Base-by-base conservation (phyloP, 2,329 filamentous ascomycete genomes). In the Thielaviopsis cerberus region DNA sequence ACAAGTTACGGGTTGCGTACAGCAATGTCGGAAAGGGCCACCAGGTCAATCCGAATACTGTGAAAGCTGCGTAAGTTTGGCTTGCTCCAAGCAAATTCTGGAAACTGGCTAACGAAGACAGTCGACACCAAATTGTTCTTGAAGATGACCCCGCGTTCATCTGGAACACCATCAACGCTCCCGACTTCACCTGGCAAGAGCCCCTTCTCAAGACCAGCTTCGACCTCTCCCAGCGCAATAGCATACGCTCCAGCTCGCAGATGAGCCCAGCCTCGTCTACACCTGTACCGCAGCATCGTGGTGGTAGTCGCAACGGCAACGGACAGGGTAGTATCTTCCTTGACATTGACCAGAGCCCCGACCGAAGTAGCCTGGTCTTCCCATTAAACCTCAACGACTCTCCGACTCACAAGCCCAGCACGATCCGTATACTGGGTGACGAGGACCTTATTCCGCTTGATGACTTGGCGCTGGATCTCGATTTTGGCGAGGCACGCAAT, bases 121-220 rank as follows among this genome's bases (percentile, higher is more conserved):
- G 88, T 64, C 81, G 79, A 4, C 81, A 86, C 24, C 83, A 90
- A 63, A 81, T 96, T 58, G 73, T 88, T 2, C 74, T 97, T 1
- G 74, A 79, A 57, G 88, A 97, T 65, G 91, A 97, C 65, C 88
- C 89, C 0, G 76, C 80, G 50, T 96, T 97, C 66, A 70, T 86
- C 10, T 82, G 84, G 0, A 80, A 84, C 51, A 74, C 82, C 34
- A 57, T 62, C 48, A 72, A 74, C 34, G 72, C 88, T 25, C 79
- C 82, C 1, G 74, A 82, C 37, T 64, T 76, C 30, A 70, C 69
- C 41, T 61, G 55, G 22, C 26, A 57, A n/a, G 56, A 61, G 41
- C 34, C 59, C 26, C 53, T 45, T 26, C 48, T 61, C 25, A 53
- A 53, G 10, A 57, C 58, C 2, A 58, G 48, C n/a, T n/a, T 54